phyloP scores from a whole-genome alignment of 768 basidiomycete genomes.

The Termitomyces titanicus region DNA sequence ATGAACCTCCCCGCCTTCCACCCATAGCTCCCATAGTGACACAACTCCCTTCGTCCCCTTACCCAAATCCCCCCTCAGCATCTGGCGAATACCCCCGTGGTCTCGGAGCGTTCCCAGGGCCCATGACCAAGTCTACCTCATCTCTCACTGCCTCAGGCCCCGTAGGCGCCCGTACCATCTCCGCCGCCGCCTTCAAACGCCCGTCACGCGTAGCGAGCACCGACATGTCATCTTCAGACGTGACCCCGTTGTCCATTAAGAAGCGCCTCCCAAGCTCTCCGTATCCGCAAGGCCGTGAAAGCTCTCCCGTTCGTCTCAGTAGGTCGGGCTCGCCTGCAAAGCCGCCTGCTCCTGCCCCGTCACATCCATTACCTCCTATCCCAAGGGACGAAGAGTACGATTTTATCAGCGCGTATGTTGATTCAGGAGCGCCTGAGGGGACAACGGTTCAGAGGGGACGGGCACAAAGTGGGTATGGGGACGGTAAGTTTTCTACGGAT shows the following conservation, averaged over 20 bases:
- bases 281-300: slow-evolving; percentile 21
- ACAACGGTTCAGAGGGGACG: not conserved
- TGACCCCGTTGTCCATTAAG: slow-evolving; percentile 43
- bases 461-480: slow-evolving; percentile 27
- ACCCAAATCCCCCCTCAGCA: slow-evolving; percentile 22
- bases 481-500: slow-evolving; percentile 45
- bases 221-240: slow-evolving; percentile 33
- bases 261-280: slow-evolving; percentile 49
- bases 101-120: slow-evolving; percentile 12
- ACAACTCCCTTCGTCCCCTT: slow-evolving; percentile 19
- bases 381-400: slow-evolving; percentile 44
- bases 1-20: slow-evolving; percentile 8
- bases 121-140: slow-evolving; percentile 14
- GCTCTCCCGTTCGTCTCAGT: slow-evolving; percentile 12
- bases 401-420: slow-evolving; percentile 54
- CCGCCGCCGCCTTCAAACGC: slow-evolving; percentile 72
- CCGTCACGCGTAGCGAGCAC: slow-evolving; percentile 32
- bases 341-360: slow-evolving; percentile 14
- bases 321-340: slow-evolving; percentile 13
- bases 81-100: slow-evolving; percentile 35
- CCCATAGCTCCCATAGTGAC: slow-evolving; percentile 3
- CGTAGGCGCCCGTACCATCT: slow-evolving; percentile 55
- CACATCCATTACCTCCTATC: slow-evolving; percentile 9
- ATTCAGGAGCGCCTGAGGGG: slow-evolving; percentile 11
- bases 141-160: slow-evolving; percentile 18